A percentile compares a stretch with the other conserved stretches of the same genome.
Conservation (phyloP, 352 stramenopile genomes). For the Pythium phragmiticola region DNA sequence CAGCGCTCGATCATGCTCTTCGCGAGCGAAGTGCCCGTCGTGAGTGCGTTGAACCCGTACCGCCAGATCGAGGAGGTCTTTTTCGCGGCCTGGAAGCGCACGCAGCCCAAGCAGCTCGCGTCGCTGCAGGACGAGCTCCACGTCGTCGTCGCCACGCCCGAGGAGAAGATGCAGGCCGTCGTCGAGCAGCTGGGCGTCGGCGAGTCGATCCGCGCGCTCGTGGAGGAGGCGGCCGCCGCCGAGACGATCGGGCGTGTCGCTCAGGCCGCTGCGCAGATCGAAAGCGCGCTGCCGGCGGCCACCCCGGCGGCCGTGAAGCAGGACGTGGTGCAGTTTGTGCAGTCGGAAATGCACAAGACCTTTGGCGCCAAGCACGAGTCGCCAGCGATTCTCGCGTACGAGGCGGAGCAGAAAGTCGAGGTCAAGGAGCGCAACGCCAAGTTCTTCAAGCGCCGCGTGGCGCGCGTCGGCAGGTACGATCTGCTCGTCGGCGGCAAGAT, state of each 20-base stretch:
- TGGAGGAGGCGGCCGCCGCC: conserved; percentile 48
- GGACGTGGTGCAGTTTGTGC: conserved; percentile 73
- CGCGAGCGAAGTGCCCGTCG: conserved; percentile 83
- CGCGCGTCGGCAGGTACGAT: conserved; percentile 40
- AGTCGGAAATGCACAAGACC: conserved; percentile 76
- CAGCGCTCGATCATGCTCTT: conserved; percentile 71
- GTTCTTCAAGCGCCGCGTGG: conserved; percentile 75
- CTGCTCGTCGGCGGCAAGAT: conserved; percentile 84
- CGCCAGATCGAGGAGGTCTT: conserved; percentile 85
- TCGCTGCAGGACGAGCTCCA: conserved; percentile 46
- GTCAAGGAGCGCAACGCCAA: conserved; percentile 73
- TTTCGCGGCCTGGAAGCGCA: conserved; percentile 74
- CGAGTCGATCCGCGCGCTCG: conserved; percentile 53
- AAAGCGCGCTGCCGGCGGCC: conserved; percentile 40
- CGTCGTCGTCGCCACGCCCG: conserved; percentile 39
- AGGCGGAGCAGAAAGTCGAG: conserved; percentile 48
- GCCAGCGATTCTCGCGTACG: conserved; percentile 68
- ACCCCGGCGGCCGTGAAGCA: conserved; percentile 50
- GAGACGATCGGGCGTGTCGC: conserved; percentile 45
- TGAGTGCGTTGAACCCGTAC: conserved; percentile 80
- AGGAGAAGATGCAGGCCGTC: conserved; percentile 57
- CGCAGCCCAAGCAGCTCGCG: conserved; percentile 61
- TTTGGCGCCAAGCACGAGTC: conserved; percentile 69
- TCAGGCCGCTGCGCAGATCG: conserved; percentile 43
- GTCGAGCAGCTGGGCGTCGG: conserved; percentile 54